Evolutionary conservation across 2,329 filamentous ascomycete species (phyloP).

Genomic region (Trichoderma lentiforme): DNA sequence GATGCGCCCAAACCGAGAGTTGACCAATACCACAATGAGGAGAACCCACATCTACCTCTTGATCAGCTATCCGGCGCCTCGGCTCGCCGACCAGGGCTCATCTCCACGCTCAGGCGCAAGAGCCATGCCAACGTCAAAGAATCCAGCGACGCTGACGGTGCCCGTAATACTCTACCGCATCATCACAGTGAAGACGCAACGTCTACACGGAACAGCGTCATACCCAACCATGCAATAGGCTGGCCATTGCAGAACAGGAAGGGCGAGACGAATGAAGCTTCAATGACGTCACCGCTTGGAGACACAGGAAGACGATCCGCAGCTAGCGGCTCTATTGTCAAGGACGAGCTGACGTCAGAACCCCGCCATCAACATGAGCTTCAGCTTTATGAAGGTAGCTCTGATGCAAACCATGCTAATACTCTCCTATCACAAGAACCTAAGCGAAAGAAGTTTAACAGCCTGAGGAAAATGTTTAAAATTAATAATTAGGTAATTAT

Average conservation of each 20-base stretch:
- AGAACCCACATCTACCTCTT: slow-evolving; percentile 45
- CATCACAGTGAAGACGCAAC: slow-evolving; percentile 52
- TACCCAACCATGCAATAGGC: slow-evolving; percentile 30
- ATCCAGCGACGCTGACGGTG: slow-evolving; percentile 57
- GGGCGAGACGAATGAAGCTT: neutral
- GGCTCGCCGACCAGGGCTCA: slow-evolving; percentile 48
- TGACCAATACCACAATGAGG: slow-evolving; percentile 40
- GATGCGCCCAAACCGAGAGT: neutral
- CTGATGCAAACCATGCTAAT: neutral
- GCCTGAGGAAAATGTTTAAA: slow-evolving; percentile 16
- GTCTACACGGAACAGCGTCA: slow-evolving; percentile 39
- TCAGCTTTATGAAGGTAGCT: neutral
- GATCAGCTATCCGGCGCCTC: slow-evolving; percentile 21
- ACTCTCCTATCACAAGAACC: neutral
- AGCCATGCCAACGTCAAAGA: slow-evolving; percentile 50
- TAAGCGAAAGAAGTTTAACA: slow-evolving; percentile 16
- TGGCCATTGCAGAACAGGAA: slow-evolving; percentile 34
- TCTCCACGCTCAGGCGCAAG: slow-evolving; percentile 63
- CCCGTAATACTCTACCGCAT: slow-evolving; percentile 61
- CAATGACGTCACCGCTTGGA: slow-evolving; percentile 6
- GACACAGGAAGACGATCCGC: slow-evolving; percentile 4
- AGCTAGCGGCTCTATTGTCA: neutral
- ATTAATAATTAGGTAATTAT: slow-evolving; percentile 7
- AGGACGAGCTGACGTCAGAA: neutral
- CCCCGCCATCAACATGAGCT: neutral